Evolutionary conservation across 1,139 yeast species (phyloP).

Genomic region (Candida sp.): DNA sequence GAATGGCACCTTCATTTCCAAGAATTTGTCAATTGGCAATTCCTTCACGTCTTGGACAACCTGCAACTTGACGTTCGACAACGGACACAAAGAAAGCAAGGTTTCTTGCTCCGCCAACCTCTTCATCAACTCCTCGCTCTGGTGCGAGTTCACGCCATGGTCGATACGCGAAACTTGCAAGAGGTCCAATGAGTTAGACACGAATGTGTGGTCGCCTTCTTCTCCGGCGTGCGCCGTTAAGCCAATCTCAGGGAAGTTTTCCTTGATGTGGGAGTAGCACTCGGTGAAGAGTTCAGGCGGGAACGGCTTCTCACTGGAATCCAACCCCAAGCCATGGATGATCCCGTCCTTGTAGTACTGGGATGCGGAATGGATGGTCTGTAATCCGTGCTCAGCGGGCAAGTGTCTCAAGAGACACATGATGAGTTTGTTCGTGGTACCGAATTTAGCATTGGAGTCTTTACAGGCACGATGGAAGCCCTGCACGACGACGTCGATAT

Average conservation of each 20-base stretch:
- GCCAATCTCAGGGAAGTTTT: conserved; percentile 52
- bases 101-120: conserved; percentile 57
- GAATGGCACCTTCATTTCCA: conserved; percentile 69
- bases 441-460: conserved; percentile 59
- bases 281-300: conserved; percentile 72
- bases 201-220: conserved; percentile 76
- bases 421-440: conserved; percentile 69
- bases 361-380: conserved; percentile 56
- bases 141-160: conserved; percentile 72
- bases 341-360: conserved; percentile 55
- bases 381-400: conserved; percentile 59
- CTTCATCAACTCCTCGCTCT: conserved; percentile 54
- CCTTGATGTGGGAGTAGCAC: conserved; percentile 55
- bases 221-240: conserved; percentile 90
- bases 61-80: conserved; percentile 74
- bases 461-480: conserved; percentile 71
- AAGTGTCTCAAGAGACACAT: conserved; percentile 83
- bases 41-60: conserved; percentile 71
- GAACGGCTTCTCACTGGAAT: conserved; percentile 75
- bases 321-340: conserved; percentile 77
- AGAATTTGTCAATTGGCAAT: conserved; percentile 62
- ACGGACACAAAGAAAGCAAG: conserved; percentile 74
- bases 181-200: conserved; percentile 56
- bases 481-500: conserved; percentile 58
- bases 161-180: conserved; percentile 73